Percentiles rank a stretch among this genome's conserved stretches.
phyloP scores from a whole-genome alignment of 495 filamentous ascomycete species.

The Ramalina intermedia region DNA sequence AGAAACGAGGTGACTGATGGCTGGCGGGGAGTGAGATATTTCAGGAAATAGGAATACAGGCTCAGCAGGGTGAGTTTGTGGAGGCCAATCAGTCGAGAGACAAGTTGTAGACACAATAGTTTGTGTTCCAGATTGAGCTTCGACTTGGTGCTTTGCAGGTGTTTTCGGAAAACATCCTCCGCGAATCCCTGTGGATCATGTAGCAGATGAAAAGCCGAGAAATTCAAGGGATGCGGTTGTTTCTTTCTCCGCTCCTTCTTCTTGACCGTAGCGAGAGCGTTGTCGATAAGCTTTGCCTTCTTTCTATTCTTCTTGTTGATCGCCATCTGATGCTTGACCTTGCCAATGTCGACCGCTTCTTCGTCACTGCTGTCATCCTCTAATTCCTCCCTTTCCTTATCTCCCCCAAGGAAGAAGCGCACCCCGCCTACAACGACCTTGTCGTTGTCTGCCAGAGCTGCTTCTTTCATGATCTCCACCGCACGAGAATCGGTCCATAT shows the following conservation, averaged over 20 bases:
- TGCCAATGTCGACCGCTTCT: constrained; percentile 61
- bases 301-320: constrained; percentile 97
- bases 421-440: constrained; percentile 82
- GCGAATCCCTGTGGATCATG: constrained; percentile 94
- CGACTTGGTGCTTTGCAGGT: constrained; percentile 72
- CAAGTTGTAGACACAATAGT: constrained; percentile 72
- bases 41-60: constrained; percentile 77
- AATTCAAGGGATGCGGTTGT: constrained; percentile 76
- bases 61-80: constrained; percentile 79
- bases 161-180: constrained; percentile 78
- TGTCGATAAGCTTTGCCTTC: constrained; percentile 60
- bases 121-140: constrained; percentile 86
- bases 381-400: constrained; percentile 83
- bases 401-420: constrained; percentile 88
- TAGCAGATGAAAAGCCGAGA: constrained; percentile 91
- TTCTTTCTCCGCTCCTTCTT: constrained; percentile 80
- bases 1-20: constrained; percentile 88
- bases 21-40: constrained; percentile 77
- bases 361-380: constrained; percentile 80
- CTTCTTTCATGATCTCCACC: constrained; percentile 90
- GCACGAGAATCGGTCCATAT: constrained; percentile 81
- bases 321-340: constrained; percentile 64
- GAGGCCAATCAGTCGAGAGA: constrained; percentile 79
- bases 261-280: constrained; percentile 62
- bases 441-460: constrained; percentile 64